A percentile compares a stretch with the other conserved stretches of the same genome.
Evolutionary conservation across 257 asterid genomes (phyloP).

Genomic region (Scutellaria galericulata): DNA sequence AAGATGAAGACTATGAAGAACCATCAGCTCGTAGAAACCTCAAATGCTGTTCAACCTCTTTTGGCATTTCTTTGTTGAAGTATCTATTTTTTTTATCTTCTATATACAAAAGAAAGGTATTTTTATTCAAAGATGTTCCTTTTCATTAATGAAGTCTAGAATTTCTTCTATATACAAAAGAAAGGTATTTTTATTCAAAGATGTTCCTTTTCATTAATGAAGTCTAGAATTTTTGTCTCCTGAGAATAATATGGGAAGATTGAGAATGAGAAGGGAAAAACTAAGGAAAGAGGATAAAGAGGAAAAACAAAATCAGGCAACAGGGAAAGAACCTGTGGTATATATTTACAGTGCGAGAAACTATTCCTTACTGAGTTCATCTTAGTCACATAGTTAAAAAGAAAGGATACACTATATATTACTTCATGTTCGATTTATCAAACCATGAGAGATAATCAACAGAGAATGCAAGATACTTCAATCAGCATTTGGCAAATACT

Average conservation of each 20-base stretch:
- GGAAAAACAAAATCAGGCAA: neutral
- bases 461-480: constrained; percentile 16
- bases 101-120: constrained; percentile 2
- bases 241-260: neutral
- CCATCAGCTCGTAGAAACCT: constrained; percentile 3
- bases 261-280: neutral
- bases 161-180: neutral
- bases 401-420: neutral
- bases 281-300: neutral
- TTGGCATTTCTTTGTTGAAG: neutral
- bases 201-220: neutral
- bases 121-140: neutral
- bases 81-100: neutral
- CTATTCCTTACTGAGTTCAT: constrained; percentile 7
- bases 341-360: constrained; percentile 18
- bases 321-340: neutral
- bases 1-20: neutral
- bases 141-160: neutral
- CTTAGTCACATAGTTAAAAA: neutral
- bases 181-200: neutral
- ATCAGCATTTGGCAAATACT: constrained; percentile 12
- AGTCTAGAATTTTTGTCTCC: neutral
- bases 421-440: constrained; percentile 8
- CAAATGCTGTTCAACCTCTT: neutral
- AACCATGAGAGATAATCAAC: constrained; percentile 19